Conservation (phyloP, 2,329 filamentous ascomycete genomes). For the Rhynchosporium agropyri region DNA sequence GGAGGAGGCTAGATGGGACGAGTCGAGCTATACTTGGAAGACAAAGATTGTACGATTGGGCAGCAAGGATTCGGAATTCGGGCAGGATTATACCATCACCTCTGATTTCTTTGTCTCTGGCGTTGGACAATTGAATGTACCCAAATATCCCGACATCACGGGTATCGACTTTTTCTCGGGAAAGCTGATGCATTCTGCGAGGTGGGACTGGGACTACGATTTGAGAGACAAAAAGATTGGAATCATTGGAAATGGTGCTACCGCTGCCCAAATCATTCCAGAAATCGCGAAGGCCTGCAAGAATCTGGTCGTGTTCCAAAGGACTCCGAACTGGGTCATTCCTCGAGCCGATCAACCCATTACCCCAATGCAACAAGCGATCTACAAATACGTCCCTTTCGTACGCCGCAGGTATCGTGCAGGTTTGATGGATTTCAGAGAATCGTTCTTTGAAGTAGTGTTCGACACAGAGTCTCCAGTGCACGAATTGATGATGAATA, state of each 20-base stretch:
- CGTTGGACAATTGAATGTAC: constrained; percentile 61
- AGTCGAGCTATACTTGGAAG: constrained; percentile 53
- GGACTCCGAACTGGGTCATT: constrained; percentile 61
- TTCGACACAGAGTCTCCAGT: constrained; percentile 34
- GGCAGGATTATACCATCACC: constrained; percentile 53
- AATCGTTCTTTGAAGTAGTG: constrained; percentile 50
- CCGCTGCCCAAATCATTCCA: constrained; percentile 60
- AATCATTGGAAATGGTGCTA: constrained; percentile 62
- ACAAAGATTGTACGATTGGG: constrained; percentile 51
- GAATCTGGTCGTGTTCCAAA: constrained; percentile 57
- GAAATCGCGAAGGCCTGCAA: constrained; percentile 55
- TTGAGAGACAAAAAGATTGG: constrained; percentile 57
- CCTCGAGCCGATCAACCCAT: constrained; percentile 54
- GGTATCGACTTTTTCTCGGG: constrained; percentile 51
- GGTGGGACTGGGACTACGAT: constrained; percentile 63
- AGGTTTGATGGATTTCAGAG: constrained; percentile 57
- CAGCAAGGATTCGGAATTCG: constrained; percentile 58
- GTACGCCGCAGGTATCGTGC: constrained; percentile 54
- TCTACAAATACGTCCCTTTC: constrained; percentile 50
- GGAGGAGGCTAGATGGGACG: constrained; percentile 57
- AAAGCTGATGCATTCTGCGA: constrained; percentile 54
- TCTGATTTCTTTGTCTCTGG: constrained; percentile 60
- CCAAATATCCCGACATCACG: constrained; percentile 54
- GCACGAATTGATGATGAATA: constrained; percentile 39
- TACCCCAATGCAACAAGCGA: constrained; percentile 35